A percentile compares a stretch with the other conserved stretches of the same genome.
Conservation (phyloP, 192 early-diverging fungal genomes). For the Backusella sp. region DNA sequence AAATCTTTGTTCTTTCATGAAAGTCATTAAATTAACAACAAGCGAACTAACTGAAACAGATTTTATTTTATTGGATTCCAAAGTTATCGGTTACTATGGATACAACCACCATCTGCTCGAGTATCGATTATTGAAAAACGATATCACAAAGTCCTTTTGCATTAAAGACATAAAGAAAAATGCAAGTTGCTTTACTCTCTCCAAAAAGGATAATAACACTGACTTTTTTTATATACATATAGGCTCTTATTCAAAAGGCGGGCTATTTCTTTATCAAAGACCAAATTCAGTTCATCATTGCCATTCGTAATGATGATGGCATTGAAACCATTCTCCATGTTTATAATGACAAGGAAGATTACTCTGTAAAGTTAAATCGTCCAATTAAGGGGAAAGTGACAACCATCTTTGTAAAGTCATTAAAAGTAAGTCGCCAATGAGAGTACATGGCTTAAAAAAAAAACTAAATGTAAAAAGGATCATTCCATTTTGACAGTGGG, state of each 20-base stretch:
- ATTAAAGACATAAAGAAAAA: neutral
- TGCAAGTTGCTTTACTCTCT: neutral
- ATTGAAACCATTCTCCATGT: neutral
- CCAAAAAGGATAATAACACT: neutral
- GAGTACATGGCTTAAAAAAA: neutral
- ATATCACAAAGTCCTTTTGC: neutral
- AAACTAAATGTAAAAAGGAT: neutral
- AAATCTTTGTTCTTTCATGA: neutral
- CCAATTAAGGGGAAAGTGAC: neutral
- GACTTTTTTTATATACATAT: conserved; percentile 36
- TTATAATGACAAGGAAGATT: neutral
- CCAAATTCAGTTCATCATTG: neutral
- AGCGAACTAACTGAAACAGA: neutral
- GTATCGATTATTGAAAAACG: neutral
- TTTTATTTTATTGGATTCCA: neutral
- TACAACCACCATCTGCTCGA: neutral
- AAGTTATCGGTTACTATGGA: neutral
- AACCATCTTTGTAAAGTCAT: neutral
- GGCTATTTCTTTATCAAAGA: neutral
- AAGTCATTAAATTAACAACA: neutral
- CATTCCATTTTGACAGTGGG: neutral
- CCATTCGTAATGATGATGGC: neutral
- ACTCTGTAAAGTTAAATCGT: neutral
- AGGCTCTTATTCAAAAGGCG: neutral
- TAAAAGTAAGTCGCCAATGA: neutral